Base-by-base conservation (phyloP, 768 basidiomycete species). In the Inosperma sp. region DNA sequence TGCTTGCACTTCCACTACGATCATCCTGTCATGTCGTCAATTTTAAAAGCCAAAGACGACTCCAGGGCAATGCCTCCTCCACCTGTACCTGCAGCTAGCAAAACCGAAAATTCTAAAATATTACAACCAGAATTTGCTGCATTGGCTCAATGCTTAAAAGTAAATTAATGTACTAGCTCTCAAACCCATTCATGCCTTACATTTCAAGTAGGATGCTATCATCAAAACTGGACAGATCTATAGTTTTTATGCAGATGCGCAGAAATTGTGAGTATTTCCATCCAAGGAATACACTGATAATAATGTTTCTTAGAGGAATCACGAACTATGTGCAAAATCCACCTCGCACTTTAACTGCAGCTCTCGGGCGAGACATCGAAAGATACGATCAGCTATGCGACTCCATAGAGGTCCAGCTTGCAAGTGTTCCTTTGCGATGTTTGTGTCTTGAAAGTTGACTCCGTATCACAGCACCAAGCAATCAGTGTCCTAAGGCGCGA, bases 311-410 rank as follows among this genome's bases (percentile, higher is more conserved):
- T 49, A 88, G 87, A 36, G 78, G 76, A 9, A 75, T 88, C 37
- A 71, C 76, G 42, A 75, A 76, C 43, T 73, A 83, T 57, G 76
- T 79, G 3, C 74, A 77, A 3, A 65, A 74, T 51, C 86, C 88
- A 21, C 86, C 87, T 8, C 80, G 70, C n/a, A 74, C 82, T 19
- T 62, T 89, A 10, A 81, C 78, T 3, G 70, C 80, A 3, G 75
- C 84, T 14, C 72, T 92, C 27, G 83, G 87, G 13, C 79, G 79
- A 30, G 86, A 88, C 60, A 71, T 89, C 3, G 86, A 90, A 62
- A 84, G 79, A 59, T 91, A 85, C 57, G 87, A 91, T 59, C 86
- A 88, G 58, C 55, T 89, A 4, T 88, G 86, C 59, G 89, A 92
- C 61, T 72, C 81, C 2, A 80, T 92, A 43, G 89, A 91, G 63